Conservation (phyloP, 2,329 filamentous ascomycete species). For the Paecilomyces niveus region DNA sequence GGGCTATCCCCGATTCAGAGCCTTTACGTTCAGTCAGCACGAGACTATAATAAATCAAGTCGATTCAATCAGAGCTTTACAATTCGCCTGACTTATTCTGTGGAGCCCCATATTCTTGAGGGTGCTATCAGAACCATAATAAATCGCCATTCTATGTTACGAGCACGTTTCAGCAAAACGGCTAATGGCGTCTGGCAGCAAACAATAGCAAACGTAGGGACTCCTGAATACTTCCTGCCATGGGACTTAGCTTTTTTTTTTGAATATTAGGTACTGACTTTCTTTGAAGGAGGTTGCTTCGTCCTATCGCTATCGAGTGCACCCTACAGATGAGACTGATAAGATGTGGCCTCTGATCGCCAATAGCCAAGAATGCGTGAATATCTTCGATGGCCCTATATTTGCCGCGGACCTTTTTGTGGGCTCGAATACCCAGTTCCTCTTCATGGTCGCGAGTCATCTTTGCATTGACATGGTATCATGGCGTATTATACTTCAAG, state of each 20-base stretch:
- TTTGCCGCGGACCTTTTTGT: slow-evolving; percentile 34
- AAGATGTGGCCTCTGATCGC: slow-evolving; percentile 20
- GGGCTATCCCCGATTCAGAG: slow-evolving; percentile 27
- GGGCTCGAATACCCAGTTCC: slow-evolving; percentile 21
- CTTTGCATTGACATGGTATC: slow-evolving; percentile 25
- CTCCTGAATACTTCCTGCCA: slow-evolving; percentile 3
- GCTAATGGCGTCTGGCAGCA: slow-evolving; percentile 20
- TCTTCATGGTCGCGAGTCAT: slow-evolving; percentile 24
- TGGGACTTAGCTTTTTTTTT: neutral
- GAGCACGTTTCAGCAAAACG: slow-evolving; percentile 19
- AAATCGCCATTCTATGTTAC: slow-evolving; percentile 28
- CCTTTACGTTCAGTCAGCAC: slow-evolving; percentile 22
- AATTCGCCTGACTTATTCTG: slow-evolving; percentile 19
- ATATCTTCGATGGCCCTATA: slow-evolving; percentile 26
- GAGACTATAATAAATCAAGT: slow-evolving; percentile 12
- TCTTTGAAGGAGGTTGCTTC: slow-evolving; percentile 19
- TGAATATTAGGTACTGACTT: neutral
- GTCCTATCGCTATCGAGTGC: slow-evolving; percentile 25
- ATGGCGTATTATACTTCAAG: slow-evolving; percentile 30
- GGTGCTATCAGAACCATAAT: slow-evolving; percentile 22
- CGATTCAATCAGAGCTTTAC: slow-evolving; percentile 31
- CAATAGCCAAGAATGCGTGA: slow-evolving; percentile 23
- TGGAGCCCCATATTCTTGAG: slow-evolving; percentile 16
- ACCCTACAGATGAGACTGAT: slow-evolving; percentile 15
- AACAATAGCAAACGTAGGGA: slow-evolving; percentile 17